Evolutionary conservation across 2,329 filamentous ascomycete species (phyloP).

Genomic region (Botrytis paeoniae): DNA sequence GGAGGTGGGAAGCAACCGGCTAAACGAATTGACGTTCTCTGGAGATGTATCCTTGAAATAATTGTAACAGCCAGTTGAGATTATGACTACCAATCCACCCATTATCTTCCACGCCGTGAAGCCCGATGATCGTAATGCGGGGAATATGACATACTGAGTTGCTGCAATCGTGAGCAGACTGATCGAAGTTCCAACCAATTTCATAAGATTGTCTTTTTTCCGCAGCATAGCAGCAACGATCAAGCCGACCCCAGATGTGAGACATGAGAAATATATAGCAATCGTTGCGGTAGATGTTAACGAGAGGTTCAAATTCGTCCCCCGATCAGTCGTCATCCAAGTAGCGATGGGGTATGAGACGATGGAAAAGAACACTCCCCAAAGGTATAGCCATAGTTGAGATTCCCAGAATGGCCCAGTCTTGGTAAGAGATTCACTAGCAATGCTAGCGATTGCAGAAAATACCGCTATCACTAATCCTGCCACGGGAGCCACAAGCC

Average conservation of each 20-base stretch:
- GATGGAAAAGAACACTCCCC: conserved; percentile 25
- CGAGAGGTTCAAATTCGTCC: not conserved
- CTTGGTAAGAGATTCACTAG: conserved; percentile 29
- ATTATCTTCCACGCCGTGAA: conserved; percentile 25
- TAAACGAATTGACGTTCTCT: not conserved
- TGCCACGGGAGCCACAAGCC: conserved; percentile 27
- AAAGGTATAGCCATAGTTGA: conserved; percentile 27
- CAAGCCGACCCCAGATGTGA: conserved; percentile 20
- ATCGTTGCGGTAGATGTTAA: conserved; percentile 5
- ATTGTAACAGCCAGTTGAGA: conserved; percentile 29
- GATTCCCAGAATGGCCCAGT: conserved; percentile 29
- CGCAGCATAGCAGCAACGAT: conserved; percentile 27
- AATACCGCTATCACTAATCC: conserved; percentile 27
- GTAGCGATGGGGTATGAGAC: conserved; percentile 16
- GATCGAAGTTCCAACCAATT: conserved; percentile 27
- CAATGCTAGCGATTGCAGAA: conserved; percentile 29
- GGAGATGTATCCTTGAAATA: conserved; percentile 23
- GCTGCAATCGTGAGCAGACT: conserved; percentile 26
- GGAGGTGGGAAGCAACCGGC: not conserved
- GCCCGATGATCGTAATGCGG: conserved; percentile 20
- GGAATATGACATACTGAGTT: conserved; percentile 27
- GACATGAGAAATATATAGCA: conserved; percentile 11
- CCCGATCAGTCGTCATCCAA: not conserved
- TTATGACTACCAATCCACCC: conserved; percentile 25
- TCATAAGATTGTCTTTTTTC: conserved; percentile 28